These are phyloP conservation scores for Carex sylvatica DNA, from an alignment of 202 grass and related monocot genomes.

Conservation along the genomic window DNA sequence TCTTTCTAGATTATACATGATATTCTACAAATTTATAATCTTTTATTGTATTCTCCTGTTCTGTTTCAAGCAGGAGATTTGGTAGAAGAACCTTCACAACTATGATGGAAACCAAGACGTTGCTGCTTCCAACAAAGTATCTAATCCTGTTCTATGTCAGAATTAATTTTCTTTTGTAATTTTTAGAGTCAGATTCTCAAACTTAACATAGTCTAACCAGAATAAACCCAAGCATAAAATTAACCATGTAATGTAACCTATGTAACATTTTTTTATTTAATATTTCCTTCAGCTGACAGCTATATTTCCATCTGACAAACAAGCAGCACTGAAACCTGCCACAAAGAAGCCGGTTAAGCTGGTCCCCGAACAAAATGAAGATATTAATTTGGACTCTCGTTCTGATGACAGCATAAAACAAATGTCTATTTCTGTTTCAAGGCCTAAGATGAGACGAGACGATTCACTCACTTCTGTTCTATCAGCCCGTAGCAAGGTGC, in stretches of 20 bases:
- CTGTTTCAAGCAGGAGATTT: conserved; percentile 30
- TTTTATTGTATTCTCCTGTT: not conserved
- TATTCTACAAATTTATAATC: not conserved
- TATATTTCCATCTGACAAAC: conserved; percentile 12
- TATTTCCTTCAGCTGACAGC: conserved; percentile 33
- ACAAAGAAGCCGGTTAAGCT: conserved; percentile 29
- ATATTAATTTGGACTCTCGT: conserved; percentile 8
- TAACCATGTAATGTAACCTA: not conserved
- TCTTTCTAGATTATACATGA: no score
- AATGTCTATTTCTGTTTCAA: conserved; percentile 18
- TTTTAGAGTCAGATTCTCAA: no score
- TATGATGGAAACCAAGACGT: conserved; percentile 32
- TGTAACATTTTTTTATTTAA: not conserved
- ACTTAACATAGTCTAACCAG: no score
- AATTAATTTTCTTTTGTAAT: not conserved
- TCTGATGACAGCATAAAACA: conserved; percentile 13
- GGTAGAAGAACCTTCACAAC: conserved; percentile 51
- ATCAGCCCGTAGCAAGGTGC: conserved; percentile 65
- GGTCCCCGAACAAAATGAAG: conserved; percentile 12
- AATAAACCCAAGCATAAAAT: not conserved
- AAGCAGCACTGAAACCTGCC: conserved; percentile 26
- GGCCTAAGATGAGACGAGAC: conserved; percentile 33
- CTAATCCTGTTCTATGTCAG: not conserved
- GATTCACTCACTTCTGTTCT: conserved; percentile 55
- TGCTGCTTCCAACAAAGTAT: conserved; percentile 39